These are phyloP conservation scores for Venturiaceae sp. DNA, from an alignment of 2,329 filamentous ascomycete species.

Conservation along the genomic window DNA sequence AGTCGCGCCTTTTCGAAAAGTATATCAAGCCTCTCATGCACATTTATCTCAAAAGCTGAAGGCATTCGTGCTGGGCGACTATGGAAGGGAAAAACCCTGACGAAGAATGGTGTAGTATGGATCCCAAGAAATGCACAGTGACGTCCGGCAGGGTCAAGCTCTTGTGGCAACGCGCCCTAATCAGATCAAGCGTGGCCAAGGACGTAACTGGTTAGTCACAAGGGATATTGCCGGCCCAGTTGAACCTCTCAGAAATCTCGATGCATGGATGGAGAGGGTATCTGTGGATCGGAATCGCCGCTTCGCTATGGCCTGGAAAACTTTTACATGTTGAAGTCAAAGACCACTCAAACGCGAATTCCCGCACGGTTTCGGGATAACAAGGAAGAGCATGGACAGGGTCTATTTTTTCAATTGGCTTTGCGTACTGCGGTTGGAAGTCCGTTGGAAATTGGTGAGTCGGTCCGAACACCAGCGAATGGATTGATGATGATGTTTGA, in stretches of 20 bases:
- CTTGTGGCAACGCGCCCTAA: neutral
- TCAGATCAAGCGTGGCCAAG: neutral
- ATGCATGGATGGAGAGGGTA: neutral
- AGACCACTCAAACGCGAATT: neutral
- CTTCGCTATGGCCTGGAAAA: no score
- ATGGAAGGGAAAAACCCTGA: neutral
- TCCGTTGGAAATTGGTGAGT: neutral
- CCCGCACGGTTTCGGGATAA: neutral
- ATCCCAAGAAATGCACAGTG: neutral
- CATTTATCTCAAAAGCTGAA: neutral
- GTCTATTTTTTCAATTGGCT: neutral
- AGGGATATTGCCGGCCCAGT: neutral
- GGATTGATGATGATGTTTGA: neutral
- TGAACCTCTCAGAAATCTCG: neutral
- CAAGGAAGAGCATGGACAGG: neutral
- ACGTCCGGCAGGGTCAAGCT: neutral
- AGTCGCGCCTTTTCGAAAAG: neutral
- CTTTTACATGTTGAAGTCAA: neutral
- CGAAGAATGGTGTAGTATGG: neutral
- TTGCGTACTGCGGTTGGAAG: neutral
- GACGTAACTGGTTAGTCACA: neutral
- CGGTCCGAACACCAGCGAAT: neutral
- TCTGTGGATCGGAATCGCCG: neutral
- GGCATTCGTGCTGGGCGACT: neutral
- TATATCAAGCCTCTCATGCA: neutral